These are phyloP conservation scores for Xerocomus nothofagi DNA, from an alignment of 1,284 basidiomycete genomes.

Conservation along the genomic window DNA sequence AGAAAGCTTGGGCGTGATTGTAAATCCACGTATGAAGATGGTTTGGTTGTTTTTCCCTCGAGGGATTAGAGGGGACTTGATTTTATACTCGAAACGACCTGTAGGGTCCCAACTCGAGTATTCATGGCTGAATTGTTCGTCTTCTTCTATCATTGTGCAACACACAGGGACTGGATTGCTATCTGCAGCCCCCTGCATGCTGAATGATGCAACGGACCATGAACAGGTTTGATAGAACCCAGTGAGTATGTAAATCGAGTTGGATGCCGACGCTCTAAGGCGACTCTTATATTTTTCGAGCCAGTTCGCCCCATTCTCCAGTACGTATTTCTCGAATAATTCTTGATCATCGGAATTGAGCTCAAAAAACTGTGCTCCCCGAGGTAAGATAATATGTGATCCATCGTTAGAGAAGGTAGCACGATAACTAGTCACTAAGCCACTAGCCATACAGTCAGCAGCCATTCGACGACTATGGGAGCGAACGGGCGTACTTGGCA, in stretches of 20 bases:
- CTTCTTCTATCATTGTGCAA: not conserved
- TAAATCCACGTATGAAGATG: no score
- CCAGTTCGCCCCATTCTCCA: slow-evolving; percentile 2
- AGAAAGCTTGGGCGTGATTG: no score
- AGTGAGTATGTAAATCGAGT: slow-evolving; percentile 7
- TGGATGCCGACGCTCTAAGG: not conserved
- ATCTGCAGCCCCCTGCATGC: not conserved
- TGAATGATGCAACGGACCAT: slow-evolving; percentile 9
- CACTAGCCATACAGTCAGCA: not conserved
- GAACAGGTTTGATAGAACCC: slow-evolving; percentile 2
- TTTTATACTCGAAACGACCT: slow-evolving; percentile 3
- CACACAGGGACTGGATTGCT: not conserved
- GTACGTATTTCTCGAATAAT: not conserved
- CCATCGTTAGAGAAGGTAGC: not conserved
- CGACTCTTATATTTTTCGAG: not conserved
- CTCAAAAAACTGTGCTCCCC: no score
- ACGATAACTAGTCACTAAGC: not conserved
- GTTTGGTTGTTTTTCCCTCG: not conserved
- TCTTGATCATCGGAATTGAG: no score
- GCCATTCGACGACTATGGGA: no score
- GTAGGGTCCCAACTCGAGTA: not conserved
- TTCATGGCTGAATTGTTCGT: not conserved
- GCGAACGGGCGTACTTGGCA: not conserved
- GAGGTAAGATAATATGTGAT: no score
- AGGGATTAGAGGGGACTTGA: not conserved